phyloP scores from a whole-genome alignment of 2,329 filamentous ascomycete genomes.

The Periconia sp. region DNA sequence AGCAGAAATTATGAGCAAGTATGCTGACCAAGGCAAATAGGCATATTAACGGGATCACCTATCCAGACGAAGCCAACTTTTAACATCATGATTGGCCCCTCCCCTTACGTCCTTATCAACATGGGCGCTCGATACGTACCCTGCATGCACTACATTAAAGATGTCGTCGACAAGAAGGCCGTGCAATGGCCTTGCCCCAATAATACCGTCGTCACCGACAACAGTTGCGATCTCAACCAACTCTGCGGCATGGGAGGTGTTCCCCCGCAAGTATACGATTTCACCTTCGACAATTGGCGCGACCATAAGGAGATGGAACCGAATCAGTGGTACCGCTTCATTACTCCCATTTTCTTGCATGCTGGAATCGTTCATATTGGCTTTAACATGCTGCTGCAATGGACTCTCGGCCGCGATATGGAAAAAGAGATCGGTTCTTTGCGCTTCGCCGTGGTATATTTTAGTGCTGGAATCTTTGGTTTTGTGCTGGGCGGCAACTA shows the following conservation, averaged over 20 bases:
- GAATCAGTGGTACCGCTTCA: conserved; percentile 97
- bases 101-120: conserved; percentile 86
- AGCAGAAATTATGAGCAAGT: conserved; percentile 6
- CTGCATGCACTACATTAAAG: conserved; percentile 85
- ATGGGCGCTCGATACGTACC: conserved; percentile 93
- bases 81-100: conserved; percentile 97
- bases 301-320: conserved; percentile 66
- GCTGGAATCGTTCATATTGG: conserved; percentile 91
- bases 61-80: conserved; percentile 81
- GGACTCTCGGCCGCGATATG: conserved; percentile 90
- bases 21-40: conserved; percentile 45
- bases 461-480: conserved; percentile 90
- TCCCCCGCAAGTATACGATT: conserved; percentile 57
- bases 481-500: conserved; percentile 95
- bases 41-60: conserved; percentile 73
- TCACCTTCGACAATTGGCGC: conserved; percentile 46
- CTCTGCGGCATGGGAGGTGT: conserved; percentile 84
- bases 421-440: conserved; percentile 86
- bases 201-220: conserved; percentile 59
- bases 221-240: conserved; percentile 72
- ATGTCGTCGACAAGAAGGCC: conserved; percentile 57
- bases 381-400: conserved; percentile 90
- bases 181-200: conserved; percentile 81
- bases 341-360: conserved; percentile 92
- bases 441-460: conserved; percentile 86